Evolutionary conservation across 2,329 filamentous ascomycete species (phyloP).

Genomic region (Ophiostoma piceae): DNA sequence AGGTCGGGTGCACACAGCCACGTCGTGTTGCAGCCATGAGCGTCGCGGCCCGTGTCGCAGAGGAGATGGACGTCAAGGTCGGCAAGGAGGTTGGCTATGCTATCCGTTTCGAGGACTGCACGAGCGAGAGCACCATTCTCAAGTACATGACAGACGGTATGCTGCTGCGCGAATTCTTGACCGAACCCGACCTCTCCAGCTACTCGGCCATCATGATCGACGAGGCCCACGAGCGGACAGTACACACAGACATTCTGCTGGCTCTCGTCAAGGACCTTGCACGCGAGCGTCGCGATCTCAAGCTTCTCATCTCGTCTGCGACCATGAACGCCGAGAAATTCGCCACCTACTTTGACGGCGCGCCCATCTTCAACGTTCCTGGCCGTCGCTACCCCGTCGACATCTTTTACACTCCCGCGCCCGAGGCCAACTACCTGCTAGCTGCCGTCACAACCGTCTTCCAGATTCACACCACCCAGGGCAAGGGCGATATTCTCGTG

Average conservation of each 20-base stretch:
- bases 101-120: constrained; percentile 91
- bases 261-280: constrained; percentile 85
- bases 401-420: constrained; percentile 82
- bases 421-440: constrained; percentile 88
- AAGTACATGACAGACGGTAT: constrained; percentile 99
- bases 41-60: constrained; percentile 90
- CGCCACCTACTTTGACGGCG: constrained; percentile 82
- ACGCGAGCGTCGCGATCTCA: constrained; percentile 75
- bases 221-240: constrained; percentile 90
- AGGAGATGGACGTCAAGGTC: constrained; percentile 85
- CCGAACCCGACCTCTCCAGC: constrained; percentile 72
- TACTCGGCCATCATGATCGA: constrained; percentile 93
- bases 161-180: constrained; percentile 83
- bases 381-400: constrained; percentile 85
- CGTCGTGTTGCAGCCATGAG: constrained; percentile 95
- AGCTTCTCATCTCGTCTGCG: constrained; percentile 85
- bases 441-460: constrained; percentile 91
- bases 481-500: constrained; percentile 82
- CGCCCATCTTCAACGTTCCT: constrained; percentile 91
- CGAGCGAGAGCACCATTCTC: constrained; percentile 81
- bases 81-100: constrained; percentile 91
- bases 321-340: constrained; percentile 95
- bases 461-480: constrained; percentile 86
- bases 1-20: constrained; percentile 90
- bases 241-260: constrained; percentile 85